Base-by-base conservation (phyloP, 768 basidiomycete species). In the Suillus sp. region DNA sequence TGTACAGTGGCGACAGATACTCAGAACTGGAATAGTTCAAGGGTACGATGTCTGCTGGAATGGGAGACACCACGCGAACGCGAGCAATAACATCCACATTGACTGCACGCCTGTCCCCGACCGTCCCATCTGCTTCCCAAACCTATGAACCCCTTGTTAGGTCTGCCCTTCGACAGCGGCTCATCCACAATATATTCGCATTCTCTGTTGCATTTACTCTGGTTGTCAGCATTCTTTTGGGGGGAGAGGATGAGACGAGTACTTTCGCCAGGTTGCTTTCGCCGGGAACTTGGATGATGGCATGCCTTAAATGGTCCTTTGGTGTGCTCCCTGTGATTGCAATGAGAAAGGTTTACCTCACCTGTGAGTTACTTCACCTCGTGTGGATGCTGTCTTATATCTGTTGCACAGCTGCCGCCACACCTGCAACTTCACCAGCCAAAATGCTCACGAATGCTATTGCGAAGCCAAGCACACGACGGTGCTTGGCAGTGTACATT, bases 101-200 rank as follows among this genome's bases (percentile, higher is more conserved):
- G 35, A 66, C 67, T 1, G 68, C 80, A n/a, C 84, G 84, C 57
- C 75, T 85, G 0, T 75, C 87, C 1, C 84, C 85, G 0, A 76
- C 81, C 1, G 75, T 91, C 6, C 87, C 89, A 0, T 79, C 86
- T 0, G 73, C 90, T 2, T 75, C 81, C 6, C 82, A 86, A 66
- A 75, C 79, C 1, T 92, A 86, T 70, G 87, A 90, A 66, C 89
- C 89, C 10, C 81, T 86, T 51, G 83, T 86, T 2, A 90, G 88
- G 69, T 74, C 81, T 2, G 79, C 88, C 6, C 80, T 92, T 53
- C 82, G 79, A 58, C 84, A 86, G 68, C 84, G 90, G 45, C 82
- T 91, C 8, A 75, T 83, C 27, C 78, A 80, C 66, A 78, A 77
- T 63, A 80, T 88, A 37, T 84, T 92, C 63, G 71, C 81, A 10